Evolutionary conservation across 345 rosid species (phyloP).

Genomic region (Acer campestre): DNA sequence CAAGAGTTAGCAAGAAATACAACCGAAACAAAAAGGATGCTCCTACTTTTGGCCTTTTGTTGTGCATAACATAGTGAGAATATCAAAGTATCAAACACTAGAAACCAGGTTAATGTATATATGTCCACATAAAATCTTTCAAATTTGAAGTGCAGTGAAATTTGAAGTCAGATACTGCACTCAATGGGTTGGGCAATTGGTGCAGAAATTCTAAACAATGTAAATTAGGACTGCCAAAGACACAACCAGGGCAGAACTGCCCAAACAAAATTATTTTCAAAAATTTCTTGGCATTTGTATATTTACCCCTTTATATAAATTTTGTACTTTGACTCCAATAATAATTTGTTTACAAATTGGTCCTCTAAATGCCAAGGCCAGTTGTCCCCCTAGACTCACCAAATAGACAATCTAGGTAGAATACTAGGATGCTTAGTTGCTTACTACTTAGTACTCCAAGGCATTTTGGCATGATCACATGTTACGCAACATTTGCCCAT

Average conservation of each 20-base stretch:
- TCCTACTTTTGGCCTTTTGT: neutral
- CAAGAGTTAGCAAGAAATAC: neutral
- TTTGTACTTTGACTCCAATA: no score
- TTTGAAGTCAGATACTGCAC: neutral
- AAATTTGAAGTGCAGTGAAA: no score
- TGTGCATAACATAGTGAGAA: neutral
- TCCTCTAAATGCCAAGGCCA: neutral
- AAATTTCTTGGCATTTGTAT: no score
- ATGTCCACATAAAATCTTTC: neutral
- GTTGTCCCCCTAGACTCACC: neutral
- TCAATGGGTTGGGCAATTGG: neutral
- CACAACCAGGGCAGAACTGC: neutral
- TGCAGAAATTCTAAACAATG: neutral
- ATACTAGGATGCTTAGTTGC: neutral
- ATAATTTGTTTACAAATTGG: no score
- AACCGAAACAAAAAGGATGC: neutral
- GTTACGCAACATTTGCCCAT: neutral
- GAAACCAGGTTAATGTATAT: neutral
- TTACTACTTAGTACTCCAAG: neutral
- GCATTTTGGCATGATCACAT: neutral
- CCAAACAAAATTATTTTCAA: no score
- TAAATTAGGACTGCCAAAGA: neutral
- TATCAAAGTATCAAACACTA: neutral
- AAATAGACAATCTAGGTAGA: neutral
- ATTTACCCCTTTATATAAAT: no score